Evolutionary conservation across 306 rosid genomes (phyloP), one percentile per base, ranked within the genome.

Genomic region (Macrotyloma uniflorum): DNA sequence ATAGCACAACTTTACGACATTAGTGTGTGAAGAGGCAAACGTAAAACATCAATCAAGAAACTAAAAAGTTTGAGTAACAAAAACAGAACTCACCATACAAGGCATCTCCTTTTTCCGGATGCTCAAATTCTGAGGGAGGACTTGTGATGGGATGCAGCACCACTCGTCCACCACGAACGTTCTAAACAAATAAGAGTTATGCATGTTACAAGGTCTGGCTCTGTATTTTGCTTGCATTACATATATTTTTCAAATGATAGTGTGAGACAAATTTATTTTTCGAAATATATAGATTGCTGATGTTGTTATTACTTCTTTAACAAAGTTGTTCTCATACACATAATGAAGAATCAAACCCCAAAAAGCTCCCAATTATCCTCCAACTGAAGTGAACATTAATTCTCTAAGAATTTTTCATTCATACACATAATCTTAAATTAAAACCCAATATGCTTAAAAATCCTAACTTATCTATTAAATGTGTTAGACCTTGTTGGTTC

Each of bases 91-190:
- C 67, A 88, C 91, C 91, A 62, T 83, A 72, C 86, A 88, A 81
- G 5, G 87, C 91, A 83, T 88, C 91, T 22, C 97, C 94, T 79
- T 88, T 92, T 24, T 90, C 89, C 1, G 4, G 64, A 83, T 90
- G 90, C 23, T 73, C 89, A 62, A 85, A 92, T 24, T 90, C 90
- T 8, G 91, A 80, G 14, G 83, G 86, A 14, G 91, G 91, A 22
- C 70, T 61, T 33, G 67, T 49, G 62, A 85, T 85, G 1, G 87
- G 82, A 63, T 88, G 76, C 20, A 88, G 83, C 66, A 45, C 46
- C 43, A 85, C 91, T 40, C 82, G 26, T 71, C 91, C 91, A 51
- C 91, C 91, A 18, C 91, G 91, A 66, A 75, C 47, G 74, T 88
- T 88, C 91, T 88, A 79, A 11, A 49, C 62, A 75, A 75, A 75